A percentile compares a stretch with the other conserved stretches of the same genome.
phyloP scores from a whole-genome alignment of 2,329 filamentous ascomycete species.

The Trichoderma sp. region DNA sequence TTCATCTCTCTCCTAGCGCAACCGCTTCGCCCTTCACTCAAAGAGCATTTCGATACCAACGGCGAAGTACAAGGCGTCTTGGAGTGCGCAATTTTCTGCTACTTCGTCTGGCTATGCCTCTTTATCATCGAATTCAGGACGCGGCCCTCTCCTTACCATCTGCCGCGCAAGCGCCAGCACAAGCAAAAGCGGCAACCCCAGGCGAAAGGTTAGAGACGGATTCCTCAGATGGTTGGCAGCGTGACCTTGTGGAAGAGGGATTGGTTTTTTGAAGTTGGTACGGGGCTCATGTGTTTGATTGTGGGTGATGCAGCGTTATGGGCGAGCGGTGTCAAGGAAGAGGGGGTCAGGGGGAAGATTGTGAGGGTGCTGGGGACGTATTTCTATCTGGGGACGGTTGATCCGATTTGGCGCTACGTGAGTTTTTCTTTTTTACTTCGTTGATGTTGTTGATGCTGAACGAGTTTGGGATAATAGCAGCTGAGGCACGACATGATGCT shows the following conservation, averaged over 20 bases:
- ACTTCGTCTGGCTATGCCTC: neutral
- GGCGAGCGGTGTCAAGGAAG: neutral
- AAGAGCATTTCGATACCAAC: neutral
- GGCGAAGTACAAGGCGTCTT: neutral
- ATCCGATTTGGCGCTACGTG: conserved; percentile 26
- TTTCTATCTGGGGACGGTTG: conserved; percentile 25
- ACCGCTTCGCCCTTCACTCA: neutral
- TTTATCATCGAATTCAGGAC: neutral
- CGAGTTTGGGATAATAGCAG: neutral
- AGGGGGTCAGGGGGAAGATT: neutral
- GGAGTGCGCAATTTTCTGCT: neutral
- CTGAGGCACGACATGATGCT: neutral
- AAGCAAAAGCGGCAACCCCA: no score
- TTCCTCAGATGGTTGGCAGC: no score
- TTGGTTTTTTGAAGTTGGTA: neutral
- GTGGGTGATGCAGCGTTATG: conserved; percentile 7
- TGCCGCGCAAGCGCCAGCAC: neutral
- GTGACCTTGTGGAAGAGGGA: neutral
- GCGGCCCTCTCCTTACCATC: neutral
- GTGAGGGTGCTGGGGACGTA: conserved; percentile 24
- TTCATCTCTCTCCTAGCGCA: neutral
- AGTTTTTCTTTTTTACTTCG: neutral
- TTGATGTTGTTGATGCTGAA: neutral
- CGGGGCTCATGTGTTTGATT: conserved; percentile 9
- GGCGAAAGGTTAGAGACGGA: neutral